Base-by-base conservation (phyloP, 768 basidiomycete genomes). In the Podaxis carcinomalis region DNA sequence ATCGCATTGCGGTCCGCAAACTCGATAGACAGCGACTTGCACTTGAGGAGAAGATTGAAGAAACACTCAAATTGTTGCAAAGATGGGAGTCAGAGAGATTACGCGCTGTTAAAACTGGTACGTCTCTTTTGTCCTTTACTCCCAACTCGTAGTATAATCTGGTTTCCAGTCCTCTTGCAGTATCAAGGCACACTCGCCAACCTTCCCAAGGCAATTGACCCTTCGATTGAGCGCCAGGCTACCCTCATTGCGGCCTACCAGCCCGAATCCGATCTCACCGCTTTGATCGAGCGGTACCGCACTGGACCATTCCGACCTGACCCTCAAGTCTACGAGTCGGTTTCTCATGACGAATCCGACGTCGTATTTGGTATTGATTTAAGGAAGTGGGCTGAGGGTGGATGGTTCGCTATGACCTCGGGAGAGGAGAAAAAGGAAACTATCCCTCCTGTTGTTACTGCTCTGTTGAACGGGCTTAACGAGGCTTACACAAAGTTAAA, bases 331-430 rank as follows among this genome's bases (percentile, higher is more conserved):
- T 98, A 93, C 73, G 93, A 96, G 69, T 89, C 88, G 3, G 82
- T 94, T 35, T 78, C 89, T 7, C 92, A 92, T 65, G 88, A 90
- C 50, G 90, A 90, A 66, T 83, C 85, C 0, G 94, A 95, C 68
- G 90, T 92, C 28, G 84, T 92, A 9, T 97, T 96, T 70, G 95
- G 95, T 10, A 89, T 95, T 61, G 95, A 97, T 74, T 75, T 97
- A 56, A 83, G 94, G 62, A 90, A 86, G 67, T 96, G 95, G 95
- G 86, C 92, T 25, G 93, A 95, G 67, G 86, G 87, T 35, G 89
- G 89, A 23, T 93, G 89, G 87, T 79, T 78, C 64, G 75, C 79
- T 14, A 68, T 83, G 53, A 78, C 81, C 25, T 77, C 79, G 14
- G 83, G 82, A 19, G 83, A 83, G 63, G 76, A 82, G 67, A 82